Conservation (phyloP, 1,284 basidiomycete species). For the Naganishia liquefaciens region DNA sequence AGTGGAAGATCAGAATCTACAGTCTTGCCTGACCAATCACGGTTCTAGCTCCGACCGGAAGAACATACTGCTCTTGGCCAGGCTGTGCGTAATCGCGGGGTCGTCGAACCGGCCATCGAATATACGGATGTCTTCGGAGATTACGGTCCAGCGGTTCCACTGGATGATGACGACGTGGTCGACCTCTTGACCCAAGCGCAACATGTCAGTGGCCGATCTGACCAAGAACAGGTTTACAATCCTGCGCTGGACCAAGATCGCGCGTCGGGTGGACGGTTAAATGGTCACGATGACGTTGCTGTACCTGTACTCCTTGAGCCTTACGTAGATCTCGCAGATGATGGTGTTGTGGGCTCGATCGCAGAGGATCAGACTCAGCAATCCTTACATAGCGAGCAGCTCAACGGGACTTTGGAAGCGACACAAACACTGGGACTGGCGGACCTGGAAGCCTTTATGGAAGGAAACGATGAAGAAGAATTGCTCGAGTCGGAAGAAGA, state of each 20-base stretch:
- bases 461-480: background rate
- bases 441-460: background rate
- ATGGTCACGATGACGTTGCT: background rate
- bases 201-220: slow-evolving; percentile 21
- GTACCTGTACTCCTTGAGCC: slow-evolving; percentile 13
- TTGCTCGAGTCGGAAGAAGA: slow-evolving; percentile 5
- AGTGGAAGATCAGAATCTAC: too few species aligned
- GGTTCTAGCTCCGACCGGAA: slow-evolving; percentile 5
- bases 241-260: too few species aligned
- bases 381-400: background rate
- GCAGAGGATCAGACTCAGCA: background rate
- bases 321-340: slow-evolving; percentile 1
- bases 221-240: background rate
- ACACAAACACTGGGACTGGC: background rate
- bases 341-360: background rate
- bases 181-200: slow-evolving; percentile 20
- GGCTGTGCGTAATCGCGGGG: background rate
- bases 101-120: background rate
- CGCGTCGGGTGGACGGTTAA: too few species aligned
- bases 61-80: slow-evolving; percentile 4
- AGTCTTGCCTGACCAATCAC: too few species aligned
- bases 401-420: background rate
- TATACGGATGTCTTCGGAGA: background rate
- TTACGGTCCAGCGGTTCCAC: background rate
- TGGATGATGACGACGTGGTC: slow-evolving; percentile 17